Evolutionary conservation across 1,284 basidiomycete species (phyloP).

Genomic region (Irpex sp.): DNA sequence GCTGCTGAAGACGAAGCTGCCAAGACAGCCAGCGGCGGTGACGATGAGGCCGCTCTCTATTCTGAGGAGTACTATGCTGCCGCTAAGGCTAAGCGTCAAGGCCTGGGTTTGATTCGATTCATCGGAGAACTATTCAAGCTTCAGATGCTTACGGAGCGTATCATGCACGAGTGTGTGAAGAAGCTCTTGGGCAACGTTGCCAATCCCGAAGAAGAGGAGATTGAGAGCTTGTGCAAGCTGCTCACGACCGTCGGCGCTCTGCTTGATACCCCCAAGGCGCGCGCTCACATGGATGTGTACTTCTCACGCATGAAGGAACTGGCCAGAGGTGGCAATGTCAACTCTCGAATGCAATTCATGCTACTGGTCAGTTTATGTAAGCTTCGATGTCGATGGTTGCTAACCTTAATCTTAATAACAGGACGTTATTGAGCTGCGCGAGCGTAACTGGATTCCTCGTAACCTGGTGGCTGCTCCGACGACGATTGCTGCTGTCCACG

Average conservation of each 20-base stretch:
- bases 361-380: conserved; percentile 62
- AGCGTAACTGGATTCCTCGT: conserved; percentile 78
- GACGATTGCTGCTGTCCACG: conserved; percentile 88
- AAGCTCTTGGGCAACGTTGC: conserved; percentile 90
- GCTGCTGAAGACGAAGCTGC: conserved; percentile 53
- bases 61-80: conserved; percentile 97
- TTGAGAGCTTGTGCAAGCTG: conserved; percentile 94
- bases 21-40: conserved; percentile 51
- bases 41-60: conserved; percentile 67
- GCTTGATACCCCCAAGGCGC: conserved; percentile 79
- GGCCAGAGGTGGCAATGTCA: conserved; percentile 69
- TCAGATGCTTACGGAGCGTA: conserved; percentile 90
- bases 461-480: conserved; percentile 77
- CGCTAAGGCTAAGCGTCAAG: conserved; percentile 95
- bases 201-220: conserved; percentile 96
- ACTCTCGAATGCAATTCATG: conserved; percentile 93
- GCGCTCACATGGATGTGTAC: conserved; percentile 88
- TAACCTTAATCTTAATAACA: conserved; percentile 6
- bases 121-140: conserved; percentile 98
- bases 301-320: conserved; percentile 88
- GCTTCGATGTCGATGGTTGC: not conserved
- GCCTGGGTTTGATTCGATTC: conserved; percentile 95
- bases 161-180: conserved; percentile 97
- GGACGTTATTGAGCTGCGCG: conserved; percentile 81
- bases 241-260: conserved; percentile 84